Evolutionary conservation across 495 filamentous ascomycete genomes (phyloP), one percentile per base, ranked within the genome.

Genomic region (Aspergillus olivimuriae): DNA sequence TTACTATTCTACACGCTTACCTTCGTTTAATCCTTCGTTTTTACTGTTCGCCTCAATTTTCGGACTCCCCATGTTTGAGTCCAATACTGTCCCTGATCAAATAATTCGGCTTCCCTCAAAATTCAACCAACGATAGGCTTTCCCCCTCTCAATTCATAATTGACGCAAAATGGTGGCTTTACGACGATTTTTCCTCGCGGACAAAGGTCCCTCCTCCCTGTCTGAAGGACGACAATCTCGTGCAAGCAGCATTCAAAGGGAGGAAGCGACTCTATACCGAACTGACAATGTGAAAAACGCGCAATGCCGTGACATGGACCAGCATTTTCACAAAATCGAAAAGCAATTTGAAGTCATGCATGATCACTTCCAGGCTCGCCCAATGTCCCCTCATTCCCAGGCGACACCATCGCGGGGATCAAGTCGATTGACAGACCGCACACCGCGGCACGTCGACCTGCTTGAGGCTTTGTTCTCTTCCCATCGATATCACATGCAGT

Each of bases 291-390:
- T 15, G 15, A 39, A 15, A 55, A 41, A 36, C 24, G 43, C 10
- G 38, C 53, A 11, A 51, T 48, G 19, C 34, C 54, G 14, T 41
- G 58, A 23, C 53, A 57, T 46, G 47, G 58, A 54, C 17, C 56
- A 59, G 31, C 61, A 62, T 35, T 69, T 65, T 33, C 58, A 67
- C 20, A 57, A 60, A 21, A 64, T 69, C 17, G 67, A 70, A 20
- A 59, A 58, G 41, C 62, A 72, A 40, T 68, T 69, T 37, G 65
- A 68, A 45, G 56, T 61, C 53, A 47, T 67, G 48, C 62, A 70
- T 41, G 58, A 65, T 24, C 53, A 58, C 17, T 51, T 72, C 16
- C 55, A 46, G 9, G 24, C 50, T 21, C 50, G 59, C 16, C 62
- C 67, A 1, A 31, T 43, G 16, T 61, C 66, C 8, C 57, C 60